A percentile compares a stretch with the other conserved stretches of the same genome.
These are phyloP conservation scores for Apophysomyces ossiformis DNA, from an alignment of 371 early-diverging fungal genomes.

Conservation along the genomic window DNA sequence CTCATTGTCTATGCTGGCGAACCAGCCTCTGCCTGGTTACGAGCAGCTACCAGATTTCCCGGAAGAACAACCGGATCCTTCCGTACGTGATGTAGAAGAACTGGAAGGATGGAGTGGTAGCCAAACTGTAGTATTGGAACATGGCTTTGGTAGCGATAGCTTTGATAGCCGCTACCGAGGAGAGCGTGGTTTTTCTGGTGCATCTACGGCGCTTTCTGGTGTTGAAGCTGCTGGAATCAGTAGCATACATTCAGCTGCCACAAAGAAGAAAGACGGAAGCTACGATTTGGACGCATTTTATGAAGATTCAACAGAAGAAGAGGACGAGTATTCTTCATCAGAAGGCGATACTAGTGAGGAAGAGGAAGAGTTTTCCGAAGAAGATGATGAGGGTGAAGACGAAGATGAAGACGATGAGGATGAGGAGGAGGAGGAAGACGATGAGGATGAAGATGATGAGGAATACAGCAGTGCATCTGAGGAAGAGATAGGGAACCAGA, in stretches of 20 bases:
- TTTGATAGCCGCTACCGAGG: constrained; percentile 43
- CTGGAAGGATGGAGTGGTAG: constrained; percentile 53
- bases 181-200: constrained; percentile 19
- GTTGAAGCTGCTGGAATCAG: constrained; percentile 46
- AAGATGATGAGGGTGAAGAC: constrained; percentile 13
- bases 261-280: constrained; percentile 49
- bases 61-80: constrained; percentile 66
- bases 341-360: constrained; percentile 35
- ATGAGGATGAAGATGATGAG: constrained; percentile 37
- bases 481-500: constrained; percentile 23
- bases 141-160: constrained; percentile 62
- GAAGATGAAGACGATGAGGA: constrained; percentile 19
- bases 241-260: constrained; percentile 29
- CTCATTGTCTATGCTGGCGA: constrained; percentile 81
- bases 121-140: constrained; percentile 45
- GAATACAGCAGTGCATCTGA: constrained; percentile 25
- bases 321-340: constrained; percentile 24
- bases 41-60: constrained; percentile 87
- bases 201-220: constrained; percentile 51
- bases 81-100: constrained; percentile 63
- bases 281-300: constrained; percentile 70
- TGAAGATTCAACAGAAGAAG: constrained; percentile 44
- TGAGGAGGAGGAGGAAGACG: constrained; percentile 28
- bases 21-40: constrained; percentile 76
- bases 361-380: constrained; percentile 24